Evolutionary conservation across 352 stramenopile species (phyloP).

Genomic region (Globisporangium carolinianum): DNA sequence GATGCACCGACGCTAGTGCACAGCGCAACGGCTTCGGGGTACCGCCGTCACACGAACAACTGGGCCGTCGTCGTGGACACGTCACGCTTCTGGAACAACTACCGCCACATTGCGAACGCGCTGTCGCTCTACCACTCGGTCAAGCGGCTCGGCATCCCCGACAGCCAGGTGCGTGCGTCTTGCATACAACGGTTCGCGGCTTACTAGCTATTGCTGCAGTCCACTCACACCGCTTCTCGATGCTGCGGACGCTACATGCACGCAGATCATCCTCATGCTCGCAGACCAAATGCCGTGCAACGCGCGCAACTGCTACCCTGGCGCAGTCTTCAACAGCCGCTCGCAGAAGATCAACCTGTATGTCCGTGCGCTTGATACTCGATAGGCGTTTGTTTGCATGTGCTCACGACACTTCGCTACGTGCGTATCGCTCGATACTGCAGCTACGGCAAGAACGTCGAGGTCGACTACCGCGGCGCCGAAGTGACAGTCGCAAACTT

Average conservation of each 20-base stretch:
- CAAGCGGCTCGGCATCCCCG: slow-evolving; percentile 88
- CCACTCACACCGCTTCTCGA: not conserved
- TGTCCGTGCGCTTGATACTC: not conserved
- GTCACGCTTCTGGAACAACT: slow-evolving; percentile 97
- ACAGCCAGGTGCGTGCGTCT: slow-evolving; percentile 78
- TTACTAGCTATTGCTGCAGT: not conserved
- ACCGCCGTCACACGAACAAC: slow-evolving; percentile 81
- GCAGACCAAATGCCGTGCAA: slow-evolving; percentile 95
- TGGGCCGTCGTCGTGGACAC: slow-evolving; percentile 89
- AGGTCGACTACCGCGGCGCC: slow-evolving; percentile 93
- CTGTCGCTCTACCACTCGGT: slow-evolving; percentile 93
- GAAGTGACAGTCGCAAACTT: slow-evolving; percentile 98
- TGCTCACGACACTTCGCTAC: not conserved
- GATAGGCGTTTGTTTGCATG: not conserved
- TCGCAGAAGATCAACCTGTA: slow-evolving; percentile 87
- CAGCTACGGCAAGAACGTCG: slow-evolving; percentile 86
- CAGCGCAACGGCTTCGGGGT: slow-evolving; percentile 15
- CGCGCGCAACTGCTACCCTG: slow-evolving; percentile 85
- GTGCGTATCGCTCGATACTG: not conserved
- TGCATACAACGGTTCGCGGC: not conserved
- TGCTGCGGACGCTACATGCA: not conserved
- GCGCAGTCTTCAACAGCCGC: slow-evolving; percentile 87
- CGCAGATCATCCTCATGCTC: slow-evolving; percentile 94
- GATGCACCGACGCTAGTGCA: not conserved
- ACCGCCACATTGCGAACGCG: slow-evolving; percentile 94